Evolutionary conservation across 1,284 basidiomycete species (phyloP), one percentile per base, ranked within the genome.

Genomic region (Peniophora sp.): DNA sequence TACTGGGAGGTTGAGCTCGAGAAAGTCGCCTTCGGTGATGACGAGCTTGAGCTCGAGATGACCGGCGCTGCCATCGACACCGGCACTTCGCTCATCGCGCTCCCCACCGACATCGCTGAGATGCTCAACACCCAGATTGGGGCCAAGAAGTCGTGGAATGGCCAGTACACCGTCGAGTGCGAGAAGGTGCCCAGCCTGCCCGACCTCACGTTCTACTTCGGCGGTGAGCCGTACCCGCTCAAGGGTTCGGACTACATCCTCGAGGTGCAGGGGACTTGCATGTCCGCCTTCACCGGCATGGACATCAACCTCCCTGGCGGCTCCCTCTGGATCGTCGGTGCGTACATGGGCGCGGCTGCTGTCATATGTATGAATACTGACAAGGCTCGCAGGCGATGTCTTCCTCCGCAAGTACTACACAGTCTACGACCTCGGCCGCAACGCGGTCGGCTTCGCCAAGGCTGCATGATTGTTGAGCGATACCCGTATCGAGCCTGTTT

Each of bases 1-100:
- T 99, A 99, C 75, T 99, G 97, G 97, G 92, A 97, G 68, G 92
- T 98, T 52, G 93, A 95, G 68, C 83, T 99, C 23, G 78, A 92
- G 70, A 85, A 85, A 66, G 80, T 97, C 52, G 64, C 72, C 5
- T 94, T 97, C 54, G 95, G 93, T 52, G 78, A 86, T 48, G 95
- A 96, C 49, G 78, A 75, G 47, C 78, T 96, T 41, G 89, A 94
- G 60, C 78, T 96, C 16, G 89, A 94, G 59, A 86, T 83, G 71
- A 93, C 93, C 50, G 93, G 95, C 49, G 95, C 95, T 59, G 95
- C 94, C 48, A 97, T 98, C 60, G 95, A 98, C 67, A 98, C 95
- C 27, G 94, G 92, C 52, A 95, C 92, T 49, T 93, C 90, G 12
- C 75, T 96, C 55, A 96, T 97, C 58, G 92, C 85, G 48, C 76